These are phyloP conservation scores for Ophiocordyceps camponoti-saundersi DNA, from an alignment of 2,329 filamentous ascomycete species.

Conservation along the genomic window DNA sequence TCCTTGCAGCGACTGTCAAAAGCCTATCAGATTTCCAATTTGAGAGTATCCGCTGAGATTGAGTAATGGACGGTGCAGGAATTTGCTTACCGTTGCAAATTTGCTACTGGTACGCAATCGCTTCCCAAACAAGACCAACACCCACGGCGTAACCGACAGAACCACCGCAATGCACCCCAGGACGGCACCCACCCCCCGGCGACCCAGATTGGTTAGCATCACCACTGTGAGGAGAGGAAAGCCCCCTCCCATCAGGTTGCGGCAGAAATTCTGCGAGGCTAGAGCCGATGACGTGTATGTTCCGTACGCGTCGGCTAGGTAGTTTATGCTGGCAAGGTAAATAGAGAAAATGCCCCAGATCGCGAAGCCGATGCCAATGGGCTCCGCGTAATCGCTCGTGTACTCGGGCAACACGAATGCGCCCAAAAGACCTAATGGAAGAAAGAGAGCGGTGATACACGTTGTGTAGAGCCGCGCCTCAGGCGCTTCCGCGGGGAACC, in stretches of 20 bases:
- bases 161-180: constrained; percentile 54
- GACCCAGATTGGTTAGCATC: constrained; percentile 58
- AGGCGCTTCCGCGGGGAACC: constrained; percentile 37
- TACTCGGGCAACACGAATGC: constrained; percentile 13
- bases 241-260: constrained; percentile 65
- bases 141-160: constrained; percentile 74
- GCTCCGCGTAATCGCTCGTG: constrained; percentile 11
- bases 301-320: constrained; percentile 77
- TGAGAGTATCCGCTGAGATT: background rate
- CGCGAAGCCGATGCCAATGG: constrained; percentile 51
- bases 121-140: constrained; percentile 63
- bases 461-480: constrained; percentile 73
- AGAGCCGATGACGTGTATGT: constrained; percentile 71
- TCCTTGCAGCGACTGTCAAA: background rate
- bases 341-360: constrained; percentile 78
- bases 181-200: constrained; percentile 53
- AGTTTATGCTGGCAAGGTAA: constrained; percentile 84
- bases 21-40: background rate
- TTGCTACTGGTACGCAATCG: constrained; percentile 59
- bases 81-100: constrained; percentile 45
- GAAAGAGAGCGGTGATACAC: constrained; percentile 55
- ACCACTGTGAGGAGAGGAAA: constrained; percentile 63
- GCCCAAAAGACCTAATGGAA: constrained; percentile 61
- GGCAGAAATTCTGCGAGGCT: constrained; percentile 72
- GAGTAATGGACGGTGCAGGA: background rate